Base-by-base conservation (phyloP, 169 alveolate species). In the Eimeria zaria region DNA sequence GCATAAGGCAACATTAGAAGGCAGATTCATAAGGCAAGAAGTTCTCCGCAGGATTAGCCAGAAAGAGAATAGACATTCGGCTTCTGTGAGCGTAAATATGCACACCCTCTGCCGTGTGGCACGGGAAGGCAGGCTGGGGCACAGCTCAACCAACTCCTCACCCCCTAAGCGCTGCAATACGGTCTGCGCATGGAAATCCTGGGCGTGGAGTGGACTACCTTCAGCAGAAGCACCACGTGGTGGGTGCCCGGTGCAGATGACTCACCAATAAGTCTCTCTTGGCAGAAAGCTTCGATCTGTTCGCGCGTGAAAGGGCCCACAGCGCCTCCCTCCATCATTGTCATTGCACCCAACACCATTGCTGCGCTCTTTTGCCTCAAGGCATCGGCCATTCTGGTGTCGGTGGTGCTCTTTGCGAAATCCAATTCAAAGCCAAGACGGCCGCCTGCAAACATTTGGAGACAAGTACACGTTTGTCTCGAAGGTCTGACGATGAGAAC, bases 271-370 rank as follows among this genome's bases (percentile, higher is more conserved):
- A 97, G 97, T 76, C 97, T 97, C 62, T 95, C 96, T 58, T 98
- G 97, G 89, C 99, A 98, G 85, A 97, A 98, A 95, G 97, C 90
- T 97, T 98, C 99, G 44, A 98, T 98, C 96, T 98, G 97, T 91
- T 96, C 96, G n/a, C 99, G 92, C 89, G 98, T 91, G 73, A 97
- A 96, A 71, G 95, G 91, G 46, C 98, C 99, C 87, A 98, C 95
- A 60, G 98, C 98, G 20, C 99, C 99, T 11, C 99, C 98, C 76
- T 98, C 99, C 98, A 98, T 98, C 97, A 98, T 88, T 33, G 97
- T 96, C 33, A 80, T 78, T 14, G 97, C 97, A 44, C 97, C 97
- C 60, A 85, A 44, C 71, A 93, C 93, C 78, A 93, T 46, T 30
- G 96, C 96, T 22, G 94, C 93, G 58, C 96, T 88, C 16, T 53